Evolutionary conservation across 2,329 filamentous ascomycete genomes (phyloP).

Genomic region (Cercospora sesami): DNA sequence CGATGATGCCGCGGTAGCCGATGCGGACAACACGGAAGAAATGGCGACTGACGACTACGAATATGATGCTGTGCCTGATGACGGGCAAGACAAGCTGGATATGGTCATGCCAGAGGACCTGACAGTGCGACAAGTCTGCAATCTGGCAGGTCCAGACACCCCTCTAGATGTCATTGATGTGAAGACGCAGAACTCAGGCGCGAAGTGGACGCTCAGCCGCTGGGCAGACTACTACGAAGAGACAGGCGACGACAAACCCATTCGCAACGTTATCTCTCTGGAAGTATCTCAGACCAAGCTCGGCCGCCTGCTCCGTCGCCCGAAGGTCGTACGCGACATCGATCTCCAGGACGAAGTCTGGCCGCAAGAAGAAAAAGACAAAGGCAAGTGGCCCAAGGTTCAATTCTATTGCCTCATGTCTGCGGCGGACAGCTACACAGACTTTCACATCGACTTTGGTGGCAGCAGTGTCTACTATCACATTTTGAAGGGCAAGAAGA

Average conservation of each 20-base stretch:
- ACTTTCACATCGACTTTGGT: slow-evolving; percentile 72
- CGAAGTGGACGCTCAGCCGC: slow-evolving; percentile 64
- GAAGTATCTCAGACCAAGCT: slow-evolving; percentile 66
- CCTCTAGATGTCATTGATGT: slow-evolving; percentile 68
- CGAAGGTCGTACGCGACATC: slow-evolving; percentile 65
- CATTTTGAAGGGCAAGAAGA: slow-evolving; percentile 67
- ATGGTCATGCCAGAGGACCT: slow-evolving; percentile 67
- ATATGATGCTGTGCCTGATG: slow-evolving; percentile 54
- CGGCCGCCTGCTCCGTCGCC: slow-evolving; percentile 62
- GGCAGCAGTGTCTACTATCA: slow-evolving; percentile 71
- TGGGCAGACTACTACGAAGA: slow-evolving; percentile 70
- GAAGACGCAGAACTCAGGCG: slow-evolving; percentile 66
- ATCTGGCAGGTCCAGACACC: slow-evolving; percentile 64
- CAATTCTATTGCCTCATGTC: slow-evolving; percentile 72
- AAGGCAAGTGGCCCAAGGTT: slow-evolving; percentile 61
- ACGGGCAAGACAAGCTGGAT: slow-evolving; percentile 64
- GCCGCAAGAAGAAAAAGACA: slow-evolving; percentile 54
- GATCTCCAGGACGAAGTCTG: slow-evolving; percentile 58
- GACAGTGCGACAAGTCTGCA: slow-evolving; percentile 63
- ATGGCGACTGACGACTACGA: slow-evolving; percentile 45
- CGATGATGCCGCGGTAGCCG: slow-evolving; percentile 19
- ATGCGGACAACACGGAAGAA: slow-evolving; percentile 36
- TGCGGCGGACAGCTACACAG: slow-evolving; percentile 68
- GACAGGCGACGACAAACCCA: slow-evolving; percentile 58
- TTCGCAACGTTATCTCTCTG: slow-evolving; percentile 69